Conservation (phyloP, 2,329 filamentous ascomycete species). For the Fusarium pseudonygamai region DNA sequence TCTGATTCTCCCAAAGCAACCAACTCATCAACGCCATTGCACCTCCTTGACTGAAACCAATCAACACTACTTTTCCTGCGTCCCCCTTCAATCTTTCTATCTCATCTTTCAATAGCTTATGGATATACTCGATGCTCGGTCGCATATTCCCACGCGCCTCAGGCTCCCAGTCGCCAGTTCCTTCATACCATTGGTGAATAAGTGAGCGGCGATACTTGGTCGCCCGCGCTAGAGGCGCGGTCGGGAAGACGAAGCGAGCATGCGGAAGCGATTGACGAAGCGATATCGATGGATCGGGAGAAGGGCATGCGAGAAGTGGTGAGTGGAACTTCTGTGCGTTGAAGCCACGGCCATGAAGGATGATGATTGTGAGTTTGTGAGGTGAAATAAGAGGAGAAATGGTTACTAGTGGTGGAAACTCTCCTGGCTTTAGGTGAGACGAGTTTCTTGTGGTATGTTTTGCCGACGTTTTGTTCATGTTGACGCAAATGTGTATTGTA, state of each 20-base stretch:
- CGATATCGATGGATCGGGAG: slow-evolving; percentile 7
- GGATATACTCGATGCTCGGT: slow-evolving; percentile 53
- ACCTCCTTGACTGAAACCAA: slow-evolving; percentile 65
- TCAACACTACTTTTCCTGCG: slow-evolving; percentile 53
- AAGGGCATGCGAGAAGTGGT: slow-evolving; percentile 48
- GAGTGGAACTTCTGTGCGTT: slow-evolving; percentile 52
- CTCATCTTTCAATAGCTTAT: slow-evolving; percentile 50
- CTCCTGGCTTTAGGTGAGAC: slow-evolving; percentile 21
- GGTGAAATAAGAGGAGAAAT: slow-evolving; percentile 36
- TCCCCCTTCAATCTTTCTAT: slow-evolving; percentile 48
- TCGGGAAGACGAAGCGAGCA: slow-evolving; percentile 62
- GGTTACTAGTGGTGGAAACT: slow-evolving; percentile 37
- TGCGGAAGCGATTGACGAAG: slow-evolving; percentile 51
- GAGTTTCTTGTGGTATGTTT: neutral
- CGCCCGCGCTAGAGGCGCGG: slow-evolving; percentile 51
- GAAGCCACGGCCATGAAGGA: slow-evolving; percentile 61
- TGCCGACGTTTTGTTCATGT: neutral
- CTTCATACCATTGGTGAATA: slow-evolving; percentile 51
- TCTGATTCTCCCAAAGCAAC: slow-evolving; percentile 54
- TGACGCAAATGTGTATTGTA: neutral
- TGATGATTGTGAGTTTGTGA: slow-evolving; percentile 57
- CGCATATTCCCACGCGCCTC: slow-evolving; percentile 48
- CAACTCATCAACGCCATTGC: slow-evolving; percentile 55
- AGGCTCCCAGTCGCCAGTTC: slow-evolving; percentile 49
- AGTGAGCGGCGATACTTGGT: slow-evolving; percentile 46